Evolutionary conservation across 108 stramenopile genomes (phyloP).

Genomic region (Fragilaria radians): DNA sequence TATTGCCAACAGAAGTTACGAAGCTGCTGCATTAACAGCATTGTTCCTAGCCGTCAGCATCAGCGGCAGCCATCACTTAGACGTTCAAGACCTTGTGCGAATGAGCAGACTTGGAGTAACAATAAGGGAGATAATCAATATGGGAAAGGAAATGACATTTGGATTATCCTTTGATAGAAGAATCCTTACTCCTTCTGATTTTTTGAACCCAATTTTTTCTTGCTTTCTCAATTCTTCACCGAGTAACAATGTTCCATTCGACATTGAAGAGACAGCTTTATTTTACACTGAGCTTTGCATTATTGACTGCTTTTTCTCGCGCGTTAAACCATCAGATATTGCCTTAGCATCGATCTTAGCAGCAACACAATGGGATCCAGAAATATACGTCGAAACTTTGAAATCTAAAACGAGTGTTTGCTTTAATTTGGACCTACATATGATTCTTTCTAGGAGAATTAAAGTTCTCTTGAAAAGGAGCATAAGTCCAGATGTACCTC

Average conservation of each 20-base stretch:
- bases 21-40: constrained; percentile 25
- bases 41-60: constrained; percentile 35
- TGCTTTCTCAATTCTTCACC: neutral
- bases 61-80: constrained; percentile 17
- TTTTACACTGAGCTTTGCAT: constrained; percentile 33
- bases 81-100: constrained; percentile 19
- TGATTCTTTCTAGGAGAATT: neutral
- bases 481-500: neutral
- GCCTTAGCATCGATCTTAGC: constrained; percentile 22
- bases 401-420: neutral
- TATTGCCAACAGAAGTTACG: constrained; percentile 16
- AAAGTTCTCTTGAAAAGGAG: neutral
- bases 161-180: constrained; percentile 16
- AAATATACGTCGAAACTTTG: neutral
- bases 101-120: constrained; percentile 22
- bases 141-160: constrained; percentile 21
- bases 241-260: neutral
- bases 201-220: constrained; percentile 13
- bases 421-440: neutral
- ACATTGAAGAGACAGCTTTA: constrained; percentile 18
- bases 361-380: neutral
- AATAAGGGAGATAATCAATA: constrained; percentile 15
- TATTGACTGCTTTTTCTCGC: constrained; percentile 24
- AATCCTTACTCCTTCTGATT: constrained; percentile 27
- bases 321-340: constrained; percentile 15